Percentiles rank a stretch among this genome's conserved stretches.
phyloP scores from a whole-genome alignment of 176 grass and related monocot species.

The Avena insularis region DNA sequence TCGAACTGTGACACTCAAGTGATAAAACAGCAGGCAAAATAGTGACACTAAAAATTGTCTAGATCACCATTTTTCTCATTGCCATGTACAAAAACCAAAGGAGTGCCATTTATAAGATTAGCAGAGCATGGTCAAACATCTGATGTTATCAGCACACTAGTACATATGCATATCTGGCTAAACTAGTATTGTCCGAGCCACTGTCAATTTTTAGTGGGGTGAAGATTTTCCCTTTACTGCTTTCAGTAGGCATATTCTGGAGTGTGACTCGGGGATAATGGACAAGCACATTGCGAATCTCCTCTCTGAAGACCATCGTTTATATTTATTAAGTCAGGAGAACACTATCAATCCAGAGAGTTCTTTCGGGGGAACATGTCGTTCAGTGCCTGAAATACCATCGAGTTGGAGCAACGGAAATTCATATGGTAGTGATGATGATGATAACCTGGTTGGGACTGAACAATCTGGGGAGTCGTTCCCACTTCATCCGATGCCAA shows the following conservation, averaged over 20 bases:
- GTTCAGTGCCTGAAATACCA: neutral
- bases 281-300: slow-evolving; percentile 25
- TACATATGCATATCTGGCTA: neutral
- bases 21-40: neutral
- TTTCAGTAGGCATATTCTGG: slow-evolving; percentile 20
- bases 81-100: neutral
- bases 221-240: neutral
- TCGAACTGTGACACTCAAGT: neutral
- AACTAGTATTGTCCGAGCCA: neutral
- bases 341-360: neutral
- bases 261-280: slow-evolving; percentile 26
- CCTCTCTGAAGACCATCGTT: neutral
- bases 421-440: neutral
- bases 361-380: neutral
- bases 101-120: too few relatives aligned
- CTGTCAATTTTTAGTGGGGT: neutral
- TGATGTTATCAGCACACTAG: neutral
- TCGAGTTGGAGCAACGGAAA: neutral
- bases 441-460: neutral
- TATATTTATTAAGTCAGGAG: slow-evolving; percentile 19
- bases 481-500: neutral
- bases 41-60: neutral
- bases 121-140: too few relatives aligned
- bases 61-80: neutral
- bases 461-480: neutral